Base-by-base conservation (phyloP, 768 basidiomycete species). In the Botryobasidium botryosum region DNA sequence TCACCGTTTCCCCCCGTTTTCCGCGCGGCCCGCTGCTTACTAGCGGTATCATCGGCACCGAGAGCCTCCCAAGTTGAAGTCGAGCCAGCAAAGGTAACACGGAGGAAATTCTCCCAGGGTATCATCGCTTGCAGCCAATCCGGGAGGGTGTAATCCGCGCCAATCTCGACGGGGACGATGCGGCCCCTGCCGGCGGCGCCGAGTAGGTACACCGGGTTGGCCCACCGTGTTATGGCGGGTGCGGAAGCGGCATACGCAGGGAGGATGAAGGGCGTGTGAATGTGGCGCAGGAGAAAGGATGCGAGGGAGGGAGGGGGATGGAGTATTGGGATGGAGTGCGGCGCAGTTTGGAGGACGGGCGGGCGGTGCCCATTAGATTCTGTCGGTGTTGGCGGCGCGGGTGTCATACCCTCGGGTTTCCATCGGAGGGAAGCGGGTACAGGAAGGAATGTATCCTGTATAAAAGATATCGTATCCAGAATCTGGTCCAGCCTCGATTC, bases 141-240 rank as follows among this genome's bases (percentile, higher is more conserved):
- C 18, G 72, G 71, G 8, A 67, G 62, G 24, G 84, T 75, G 60
- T 97, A 97, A 56, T 90, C 81, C 27, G 61, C 59, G 12, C 92
- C 92, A 15, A 94, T 62, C 61, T 97, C 92, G 5, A 97, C 77
- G 4, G 92, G 94, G 1, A 97, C 80, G 4, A 85, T 62, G 18
- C 94, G 70, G 2, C 82, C 90, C 35, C 72, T 72, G 12, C 94
- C 94, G 2, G 80, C 73, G 1, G 76, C 63, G 3, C 66, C 63
- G 12, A 68, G 67, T 1, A 99, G 69, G 57, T 99, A 96, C 2
- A 64, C 57, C 4, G 66, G 61, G 15, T 74, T 79, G 8, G 59
- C 51, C 92, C 92, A 97, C 3, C 74, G 68, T 7, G 62, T 66
- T 50, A 85, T 51, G 1, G 92, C 92, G 4, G 86, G 81, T 90